Conservation (phyloP, 2,329 filamentous ascomycete species). For the Metarhizium sp. region DNA sequence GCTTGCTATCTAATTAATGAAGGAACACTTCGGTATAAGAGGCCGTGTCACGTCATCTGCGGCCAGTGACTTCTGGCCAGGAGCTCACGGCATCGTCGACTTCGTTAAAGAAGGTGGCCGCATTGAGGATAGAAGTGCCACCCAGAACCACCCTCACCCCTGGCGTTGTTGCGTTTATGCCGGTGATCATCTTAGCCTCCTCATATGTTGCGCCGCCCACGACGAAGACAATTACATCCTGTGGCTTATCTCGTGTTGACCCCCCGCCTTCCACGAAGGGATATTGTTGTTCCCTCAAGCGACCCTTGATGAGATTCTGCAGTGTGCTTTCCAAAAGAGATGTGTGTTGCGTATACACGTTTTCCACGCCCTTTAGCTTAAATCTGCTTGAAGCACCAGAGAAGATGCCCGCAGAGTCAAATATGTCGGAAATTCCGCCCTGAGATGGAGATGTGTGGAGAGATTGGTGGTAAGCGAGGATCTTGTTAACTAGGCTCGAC, state of each 20-base stretch:
- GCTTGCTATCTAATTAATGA: background rate
- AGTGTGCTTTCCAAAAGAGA: slow-evolving; percentile 79
- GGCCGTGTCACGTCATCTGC: slow-evolving; percentile 10
- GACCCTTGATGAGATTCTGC: slow-evolving; percentile 88
- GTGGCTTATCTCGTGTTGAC: slow-evolving; percentile 85
- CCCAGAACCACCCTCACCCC: slow-evolving; percentile 84
- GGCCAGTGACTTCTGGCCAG: slow-evolving; percentile 61
- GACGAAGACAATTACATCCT: slow-evolving; percentile 93
- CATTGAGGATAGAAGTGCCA: slow-evolving; percentile 83
- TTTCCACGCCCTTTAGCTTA: slow-evolving; percentile 94
- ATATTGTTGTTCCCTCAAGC: slow-evolving; percentile 76
- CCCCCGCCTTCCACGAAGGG: slow-evolving; percentile 88
- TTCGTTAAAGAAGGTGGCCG: slow-evolving; percentile 78
- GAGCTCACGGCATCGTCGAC: slow-evolving; percentile 78
- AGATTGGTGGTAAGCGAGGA: slow-evolving; percentile 79
- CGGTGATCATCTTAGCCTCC: slow-evolving; percentile 92
- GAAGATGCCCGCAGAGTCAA: slow-evolving; percentile 86
- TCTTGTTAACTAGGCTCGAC: slow-evolving; percentile 70
- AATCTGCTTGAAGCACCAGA: slow-evolving; percentile 79
- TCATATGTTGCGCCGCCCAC: slow-evolving; percentile 92
- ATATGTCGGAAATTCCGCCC: slow-evolving; percentile 79
- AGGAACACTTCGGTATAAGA: background rate
- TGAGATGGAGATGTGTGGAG: slow-evolving; percentile 69
- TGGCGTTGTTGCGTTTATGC: slow-evolving; percentile 83
- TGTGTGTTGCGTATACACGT: slow-evolving; percentile 97